Percentiles rank a stretch among this genome's conserved stretches.
Conservation (phyloP, 139 green algal genomes). For the Astrephomene gubernaculifera region DNA sequence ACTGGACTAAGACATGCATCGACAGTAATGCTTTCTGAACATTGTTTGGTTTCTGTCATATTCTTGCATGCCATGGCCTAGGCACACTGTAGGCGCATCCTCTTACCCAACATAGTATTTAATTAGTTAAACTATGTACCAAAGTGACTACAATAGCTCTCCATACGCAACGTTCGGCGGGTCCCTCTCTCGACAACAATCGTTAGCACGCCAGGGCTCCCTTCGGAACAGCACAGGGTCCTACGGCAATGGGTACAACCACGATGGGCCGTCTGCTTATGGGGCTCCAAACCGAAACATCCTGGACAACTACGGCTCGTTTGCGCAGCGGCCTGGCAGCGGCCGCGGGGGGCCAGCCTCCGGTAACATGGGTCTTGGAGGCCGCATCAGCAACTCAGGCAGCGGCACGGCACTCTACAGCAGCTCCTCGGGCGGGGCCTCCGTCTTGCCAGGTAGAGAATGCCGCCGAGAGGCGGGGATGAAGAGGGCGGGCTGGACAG, state of each 20-base stretch:
- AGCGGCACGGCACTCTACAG: conserved; percentile 26
- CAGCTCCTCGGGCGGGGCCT: background rate
- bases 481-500: no score
- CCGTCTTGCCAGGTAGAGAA: conserved; percentile 10
- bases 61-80: background rate
- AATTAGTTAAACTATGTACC: background rate
- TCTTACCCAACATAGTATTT: background rate
- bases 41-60: no score
- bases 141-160: conserved; percentile 5
- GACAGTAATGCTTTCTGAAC: no score
- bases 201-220: background rate
- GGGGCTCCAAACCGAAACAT: background rate
- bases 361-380: background rate
- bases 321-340: background rate
- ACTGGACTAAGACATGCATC: no score
- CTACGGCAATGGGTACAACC: background rate
- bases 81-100: background rate
- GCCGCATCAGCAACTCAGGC: conserved; percentile 13
- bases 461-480: no score
- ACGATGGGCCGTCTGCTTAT: background rate
- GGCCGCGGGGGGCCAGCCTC: background rate
- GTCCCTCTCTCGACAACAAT: background rate
- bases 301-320: background rate
- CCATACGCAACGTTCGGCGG: conserved; percentile 5
- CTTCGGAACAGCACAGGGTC: conserved; percentile 12